These are phyloP conservation scores for Piloderma croceum DNA, from an alignment of 768 basidiomycete genomes.

Conservation along the genomic window DNA sequence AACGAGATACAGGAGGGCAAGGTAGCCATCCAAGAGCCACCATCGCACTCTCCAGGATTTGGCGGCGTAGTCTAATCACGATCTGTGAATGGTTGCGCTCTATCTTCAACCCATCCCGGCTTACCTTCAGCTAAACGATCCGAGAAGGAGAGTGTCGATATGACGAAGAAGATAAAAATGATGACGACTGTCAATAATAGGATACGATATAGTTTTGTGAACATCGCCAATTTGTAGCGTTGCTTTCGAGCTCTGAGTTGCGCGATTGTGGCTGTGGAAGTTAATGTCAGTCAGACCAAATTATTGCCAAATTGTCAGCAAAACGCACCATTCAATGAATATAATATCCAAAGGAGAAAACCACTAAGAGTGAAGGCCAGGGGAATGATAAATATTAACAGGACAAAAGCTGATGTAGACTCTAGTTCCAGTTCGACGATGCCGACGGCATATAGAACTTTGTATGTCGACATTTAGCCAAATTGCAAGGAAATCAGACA, in stretches of 20 bases:
- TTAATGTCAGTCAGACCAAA: background rate
- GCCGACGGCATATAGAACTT: conserved; percentile 89
- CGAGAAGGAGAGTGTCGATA: conserved; percentile 88
- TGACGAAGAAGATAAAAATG: conserved; percentile 85
- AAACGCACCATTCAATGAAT: conserved; percentile 73
- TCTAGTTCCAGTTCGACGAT: conserved; percentile 92
- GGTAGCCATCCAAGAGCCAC: conserved; percentile 96
- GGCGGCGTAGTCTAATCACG: conserved; percentile 73
- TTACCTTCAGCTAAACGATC: conserved; percentile 86
- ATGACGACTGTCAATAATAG: conserved; percentile 76
- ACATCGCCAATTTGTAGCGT: conserved; percentile 83
- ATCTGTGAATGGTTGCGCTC: background rate
- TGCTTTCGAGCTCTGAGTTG: conserved; percentile 86
- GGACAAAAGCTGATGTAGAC: conserved; percentile 76
- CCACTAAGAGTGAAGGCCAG: conserved; percentile 92
- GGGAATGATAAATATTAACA: conserved; percentile 89
- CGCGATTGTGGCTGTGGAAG: conserved; percentile 67
- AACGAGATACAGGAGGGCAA: conserved; percentile 80
- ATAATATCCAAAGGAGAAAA: conserved; percentile 95
- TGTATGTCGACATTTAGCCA: background rate
- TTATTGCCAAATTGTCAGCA: background rate
- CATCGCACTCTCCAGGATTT: conserved; percentile 87
- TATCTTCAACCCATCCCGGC: conserved; percentile 7
- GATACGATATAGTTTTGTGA: conserved; percentile 78
- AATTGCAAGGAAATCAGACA: background rate